phyloP scores from a whole-genome alignment of 2,329 filamentous ascomycete species.

The Colletotrichum euphorbiae region DNA sequence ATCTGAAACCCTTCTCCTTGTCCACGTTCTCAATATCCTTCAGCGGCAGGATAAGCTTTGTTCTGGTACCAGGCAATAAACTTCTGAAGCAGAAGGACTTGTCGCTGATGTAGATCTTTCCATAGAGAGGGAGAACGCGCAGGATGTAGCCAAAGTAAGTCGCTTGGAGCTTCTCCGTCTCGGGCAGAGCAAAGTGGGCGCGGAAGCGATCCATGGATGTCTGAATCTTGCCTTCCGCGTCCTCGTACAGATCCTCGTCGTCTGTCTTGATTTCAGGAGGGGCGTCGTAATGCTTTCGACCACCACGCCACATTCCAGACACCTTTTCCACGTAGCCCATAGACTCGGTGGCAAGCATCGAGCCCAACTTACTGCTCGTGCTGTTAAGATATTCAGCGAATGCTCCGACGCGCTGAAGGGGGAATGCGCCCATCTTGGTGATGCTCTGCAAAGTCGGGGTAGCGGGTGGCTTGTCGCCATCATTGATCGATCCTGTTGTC shows the following conservation, averaged over 20 bases:
- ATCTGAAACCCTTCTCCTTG: conserved; percentile 94
- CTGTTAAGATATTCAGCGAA: conserved; percentile 86
- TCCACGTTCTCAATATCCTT: conserved; percentile 93
- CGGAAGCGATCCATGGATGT: conserved; percentile 84
- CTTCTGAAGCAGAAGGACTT: conserved; percentile 93
- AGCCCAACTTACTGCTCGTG: conserved; percentile 84
- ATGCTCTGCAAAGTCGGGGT: conserved; percentile 64
- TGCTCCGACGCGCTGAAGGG: conserved; percentile 83
- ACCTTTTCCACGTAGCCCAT: conserved; percentile 98
- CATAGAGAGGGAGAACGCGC: conserved; percentile 89
- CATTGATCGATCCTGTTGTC: conserved; percentile 53
- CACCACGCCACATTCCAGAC: conserved; percentile 95
- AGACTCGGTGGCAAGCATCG: conserved; percentile 85
- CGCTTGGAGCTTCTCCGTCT: conserved; percentile 84
- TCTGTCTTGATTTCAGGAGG: conserved; percentile 63
- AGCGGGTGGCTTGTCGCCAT: conserved; percentile 41
- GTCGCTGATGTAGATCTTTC: conserved; percentile 95
- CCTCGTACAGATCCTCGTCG: conserved; percentile 64
- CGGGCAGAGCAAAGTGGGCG: conserved; percentile 88
- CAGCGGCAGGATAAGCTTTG: conserved; percentile 90
- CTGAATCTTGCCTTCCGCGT: conserved; percentile 73
- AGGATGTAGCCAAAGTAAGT: conserved; percentile 95
- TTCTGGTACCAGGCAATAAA: conserved; percentile 86
- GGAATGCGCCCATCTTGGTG: conserved; percentile 76
- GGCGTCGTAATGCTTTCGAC: conserved; percentile 86